Conservation (phyloP, 1,284 basidiomycete genomes). For the Tetrapyrgos nigripes region DNA sequence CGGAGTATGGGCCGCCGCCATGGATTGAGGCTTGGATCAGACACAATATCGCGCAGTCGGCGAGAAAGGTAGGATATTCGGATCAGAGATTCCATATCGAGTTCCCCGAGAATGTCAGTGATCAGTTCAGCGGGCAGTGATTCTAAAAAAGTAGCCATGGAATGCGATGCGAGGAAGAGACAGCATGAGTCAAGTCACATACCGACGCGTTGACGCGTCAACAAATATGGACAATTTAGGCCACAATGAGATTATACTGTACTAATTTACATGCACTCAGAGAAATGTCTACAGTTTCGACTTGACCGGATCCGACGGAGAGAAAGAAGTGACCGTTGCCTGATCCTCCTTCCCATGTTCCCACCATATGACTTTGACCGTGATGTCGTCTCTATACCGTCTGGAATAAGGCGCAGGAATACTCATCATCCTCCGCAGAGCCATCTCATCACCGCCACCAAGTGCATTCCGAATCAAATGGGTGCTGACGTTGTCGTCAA, state of each 20-base stretch:
- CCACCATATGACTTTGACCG: constrained; percentile 90
- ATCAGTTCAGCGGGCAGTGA: constrained; percentile 75
- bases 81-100: constrained; percentile 67
- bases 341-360: constrained; percentile 60
- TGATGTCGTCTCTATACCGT: constrained; percentile 87
- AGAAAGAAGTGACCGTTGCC: constrained; percentile 35
- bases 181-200: too few relatives aligned
- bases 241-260: too few relatives aligned
- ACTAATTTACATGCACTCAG: not conserved
- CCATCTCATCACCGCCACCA: constrained; percentile 80
- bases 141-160: constrained; percentile 46
- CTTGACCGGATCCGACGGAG: constrained; percentile 8
- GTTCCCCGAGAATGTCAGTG: constrained; percentile 70
- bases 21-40: constrained; percentile 70
- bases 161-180: not conserved
- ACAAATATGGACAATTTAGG: constrained; percentile 67
- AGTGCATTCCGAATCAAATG: constrained; percentile 96
- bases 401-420: constrained; percentile 86
- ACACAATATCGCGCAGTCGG: constrained; percentile 57
- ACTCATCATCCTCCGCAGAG: constrained; percentile 78
- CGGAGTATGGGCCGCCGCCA: constrained; percentile 74
- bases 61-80: constrained; percentile 63
- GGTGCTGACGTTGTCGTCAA: constrained; percentile 87
- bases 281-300: constrained; percentile 12
- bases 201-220: constrained; percentile 58